Conservation (phyloP, 306 rosid genomes). For the Trichosanthes truncata region DNA sequence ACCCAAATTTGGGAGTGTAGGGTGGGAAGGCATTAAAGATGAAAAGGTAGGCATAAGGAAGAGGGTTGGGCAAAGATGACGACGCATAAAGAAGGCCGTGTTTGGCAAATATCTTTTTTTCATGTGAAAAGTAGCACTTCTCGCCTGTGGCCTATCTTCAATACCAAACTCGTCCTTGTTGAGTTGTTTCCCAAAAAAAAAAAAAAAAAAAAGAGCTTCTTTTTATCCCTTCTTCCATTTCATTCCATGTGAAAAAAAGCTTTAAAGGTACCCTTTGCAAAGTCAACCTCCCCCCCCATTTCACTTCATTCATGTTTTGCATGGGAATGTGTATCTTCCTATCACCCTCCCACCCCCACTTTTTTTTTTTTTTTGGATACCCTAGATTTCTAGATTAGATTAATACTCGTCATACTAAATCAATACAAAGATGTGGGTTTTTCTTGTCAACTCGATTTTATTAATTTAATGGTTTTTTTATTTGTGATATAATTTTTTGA, state of each 20-base stretch:
- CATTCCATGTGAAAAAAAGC: slow-evolving; percentile 8
- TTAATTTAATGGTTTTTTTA: no score
- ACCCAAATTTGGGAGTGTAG: slow-evolving; percentile 13
- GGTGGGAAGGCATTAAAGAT: slow-evolving; percentile 21
- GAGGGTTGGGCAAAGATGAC: neutral
- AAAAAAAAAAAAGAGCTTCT: no score
- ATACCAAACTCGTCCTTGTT: neutral
- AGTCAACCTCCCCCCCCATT: neutral
- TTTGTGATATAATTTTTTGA: no score
- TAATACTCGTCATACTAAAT: no score
- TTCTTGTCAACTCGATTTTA: no score
- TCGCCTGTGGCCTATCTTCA: neutral
- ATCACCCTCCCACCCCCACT: neutral
- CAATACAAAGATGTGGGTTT: no score
- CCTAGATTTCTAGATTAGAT: no score
- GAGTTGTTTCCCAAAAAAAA: no score
- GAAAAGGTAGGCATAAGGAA: slow-evolving; percentile 25
- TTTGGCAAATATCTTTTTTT: neutral
- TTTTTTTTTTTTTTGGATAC: no score
- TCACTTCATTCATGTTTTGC: neutral
- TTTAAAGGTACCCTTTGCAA: neutral
- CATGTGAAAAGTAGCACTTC: neutral
- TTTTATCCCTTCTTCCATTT: neutral
- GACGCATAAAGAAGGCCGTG: neutral
- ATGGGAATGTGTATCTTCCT: neutral